Percentiles rank a stretch among this genome's conserved stretches.
Conservation (phyloP, 495 filamentous ascomycete species). For the Elaphomyces granulatus region DNA sequence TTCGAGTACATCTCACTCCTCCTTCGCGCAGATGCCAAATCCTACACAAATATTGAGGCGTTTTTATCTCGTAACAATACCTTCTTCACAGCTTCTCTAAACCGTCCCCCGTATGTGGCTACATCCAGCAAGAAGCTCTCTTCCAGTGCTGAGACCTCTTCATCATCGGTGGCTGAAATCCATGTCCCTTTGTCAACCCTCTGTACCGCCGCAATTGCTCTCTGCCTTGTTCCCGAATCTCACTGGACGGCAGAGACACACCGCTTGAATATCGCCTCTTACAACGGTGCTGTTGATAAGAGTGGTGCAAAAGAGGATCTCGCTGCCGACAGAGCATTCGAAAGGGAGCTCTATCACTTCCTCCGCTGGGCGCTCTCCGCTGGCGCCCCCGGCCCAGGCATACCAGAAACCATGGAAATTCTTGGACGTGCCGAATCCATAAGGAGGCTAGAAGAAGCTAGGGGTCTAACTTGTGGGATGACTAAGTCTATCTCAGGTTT, state of each 20-base stretch:
- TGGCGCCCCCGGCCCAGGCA: slow-evolving; percentile 41
- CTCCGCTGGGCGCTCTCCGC: slow-evolving; percentile 54
- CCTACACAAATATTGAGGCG: slow-evolving; percentile 41
- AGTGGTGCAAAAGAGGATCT: slow-evolving; percentile 7
- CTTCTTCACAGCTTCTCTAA: slow-evolving; percentile 43
- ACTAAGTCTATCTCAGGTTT: slow-evolving; percentile 15
- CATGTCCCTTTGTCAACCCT: slow-evolving; percentile 22
- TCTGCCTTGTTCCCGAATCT: slow-evolving; percentile 23
- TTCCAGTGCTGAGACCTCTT: neutral
- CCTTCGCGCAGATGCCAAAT: slow-evolving; percentile 44
- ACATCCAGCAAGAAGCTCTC: slow-evolving; percentile 3
- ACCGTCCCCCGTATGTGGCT: slow-evolving; percentile 19
- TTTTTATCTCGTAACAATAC: slow-evolving; percentile 46
- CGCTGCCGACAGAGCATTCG: slow-evolving; percentile 21
- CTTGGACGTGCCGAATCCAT: slow-evolving; percentile 49
- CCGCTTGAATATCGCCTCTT: slow-evolving; percentile 23
- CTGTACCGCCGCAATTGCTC: slow-evolving; percentile 24
- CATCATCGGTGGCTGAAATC: slow-evolving; percentile 3
- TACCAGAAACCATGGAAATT: slow-evolving; percentile 43
- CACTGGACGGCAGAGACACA: slow-evolving; percentile 28
- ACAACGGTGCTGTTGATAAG: slow-evolving; percentile 3
- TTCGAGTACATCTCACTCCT: slow-evolving; percentile 33
- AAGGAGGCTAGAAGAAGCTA: slow-evolving; percentile 37
- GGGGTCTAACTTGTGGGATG: too few species aligned
- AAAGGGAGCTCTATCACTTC: slow-evolving; percentile 37